Percentiles rank a stretch among this genome's conserved stretches.
phyloP scores from a whole-genome alignment of 345 rosid species.

The Aegle marmelos region DNA sequence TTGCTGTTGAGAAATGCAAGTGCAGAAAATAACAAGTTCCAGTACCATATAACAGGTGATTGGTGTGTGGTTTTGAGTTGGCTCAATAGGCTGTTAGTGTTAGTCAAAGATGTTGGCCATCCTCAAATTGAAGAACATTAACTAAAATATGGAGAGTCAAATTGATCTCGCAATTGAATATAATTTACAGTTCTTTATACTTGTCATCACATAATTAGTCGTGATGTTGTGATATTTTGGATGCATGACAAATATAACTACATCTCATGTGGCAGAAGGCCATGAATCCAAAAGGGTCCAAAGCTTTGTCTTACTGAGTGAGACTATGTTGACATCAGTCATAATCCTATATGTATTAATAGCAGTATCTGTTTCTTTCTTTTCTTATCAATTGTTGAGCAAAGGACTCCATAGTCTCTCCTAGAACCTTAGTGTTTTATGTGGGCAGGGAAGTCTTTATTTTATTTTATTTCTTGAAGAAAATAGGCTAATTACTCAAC shows the following conservation, averaged over 20 bases:
- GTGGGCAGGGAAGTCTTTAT: neutral
- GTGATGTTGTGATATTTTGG: neutral
- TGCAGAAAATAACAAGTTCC: neutral
- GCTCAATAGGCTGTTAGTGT: neutral
- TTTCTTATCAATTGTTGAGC: neutral
- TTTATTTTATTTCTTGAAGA: neutral
- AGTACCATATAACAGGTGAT: neutral
- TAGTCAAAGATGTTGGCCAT: neutral
- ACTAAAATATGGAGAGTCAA: neutral
- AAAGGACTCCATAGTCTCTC: neutral
- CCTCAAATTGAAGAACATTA: neutral
- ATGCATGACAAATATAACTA: neutral
- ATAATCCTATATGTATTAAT: neutral
- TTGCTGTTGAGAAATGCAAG: neutral
- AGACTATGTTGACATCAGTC: neutral
- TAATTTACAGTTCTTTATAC: neutral
- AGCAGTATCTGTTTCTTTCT: neutral
- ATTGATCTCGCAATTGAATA: neutral
- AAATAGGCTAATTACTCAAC: slow-evolving; percentile 8
- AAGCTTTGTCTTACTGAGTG: neutral
- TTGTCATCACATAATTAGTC: neutral
- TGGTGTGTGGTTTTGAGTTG: neutral
- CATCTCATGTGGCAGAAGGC: neutral
- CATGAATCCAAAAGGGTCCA: neutral
- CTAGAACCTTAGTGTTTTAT: neutral